Conservation (phyloP, 1,139 yeast species). For the Kurtzmaniella quercitrusa region DNA sequence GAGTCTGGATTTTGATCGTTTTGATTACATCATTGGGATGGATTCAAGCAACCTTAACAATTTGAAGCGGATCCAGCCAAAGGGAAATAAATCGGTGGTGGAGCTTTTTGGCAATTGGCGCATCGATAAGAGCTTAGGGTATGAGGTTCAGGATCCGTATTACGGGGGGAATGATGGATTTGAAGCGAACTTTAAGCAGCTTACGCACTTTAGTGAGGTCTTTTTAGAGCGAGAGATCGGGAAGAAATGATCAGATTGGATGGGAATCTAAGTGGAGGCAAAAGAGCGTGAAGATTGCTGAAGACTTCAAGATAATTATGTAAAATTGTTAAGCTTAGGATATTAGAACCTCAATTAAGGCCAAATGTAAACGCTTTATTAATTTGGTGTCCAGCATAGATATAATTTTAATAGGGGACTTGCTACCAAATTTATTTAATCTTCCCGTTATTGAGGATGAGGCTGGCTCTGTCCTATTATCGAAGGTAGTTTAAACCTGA, state of each 20-base stretch:
- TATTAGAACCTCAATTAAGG: no score
- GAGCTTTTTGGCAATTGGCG: constrained; percentile 77
- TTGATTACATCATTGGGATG: constrained; percentile 87
- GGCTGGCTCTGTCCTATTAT: no score
- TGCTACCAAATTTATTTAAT: no score
- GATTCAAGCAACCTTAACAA: constrained; percentile 64
- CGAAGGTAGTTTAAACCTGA: no score
- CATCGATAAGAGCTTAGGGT: constrained; percentile 44
- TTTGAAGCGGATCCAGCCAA: constrained; percentile 58
- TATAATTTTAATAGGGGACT: no score
- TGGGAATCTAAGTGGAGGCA: no score
- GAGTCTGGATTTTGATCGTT: constrained; percentile 54
- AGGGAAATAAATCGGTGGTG: constrained; percentile 45
- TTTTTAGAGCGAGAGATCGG: constrained; percentile 44
- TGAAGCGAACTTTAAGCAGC: constrained; percentile 71
- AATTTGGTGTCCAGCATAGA: no score
- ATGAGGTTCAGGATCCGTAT: constrained; percentile 83
- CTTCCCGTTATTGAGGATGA: no score
- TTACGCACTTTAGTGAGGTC: constrained; percentile 66
- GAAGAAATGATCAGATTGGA: not conserved
- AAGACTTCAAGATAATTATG: no score
- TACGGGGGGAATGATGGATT: constrained; percentile 86
- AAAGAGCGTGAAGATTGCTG: no score
- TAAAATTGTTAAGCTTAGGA: no score
- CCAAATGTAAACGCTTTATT: no score